Base-by-base conservation (phyloP, 2,329 filamentous ascomycete genomes). In the Clonostachys rhizophaga region DNA sequence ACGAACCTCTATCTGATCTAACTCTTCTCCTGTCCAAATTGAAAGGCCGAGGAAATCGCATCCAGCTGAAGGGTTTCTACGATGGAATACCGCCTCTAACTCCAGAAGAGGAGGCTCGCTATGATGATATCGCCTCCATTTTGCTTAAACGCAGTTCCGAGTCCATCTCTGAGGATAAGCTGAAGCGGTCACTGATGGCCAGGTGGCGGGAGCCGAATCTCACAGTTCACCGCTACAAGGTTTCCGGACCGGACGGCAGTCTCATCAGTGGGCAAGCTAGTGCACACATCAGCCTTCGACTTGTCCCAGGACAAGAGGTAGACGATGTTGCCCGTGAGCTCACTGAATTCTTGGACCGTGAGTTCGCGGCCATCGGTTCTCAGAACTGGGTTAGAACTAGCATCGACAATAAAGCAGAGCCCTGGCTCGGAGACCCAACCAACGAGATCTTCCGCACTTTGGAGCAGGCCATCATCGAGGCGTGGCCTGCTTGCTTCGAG, bases 151-250 rank as follows among this genome's bases (percentile, higher is more conserved):
- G 85, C 47, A 88, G 88, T 56, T 83, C 88, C 4, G 72, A 76
- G 18, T 67, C 69, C 16, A 70, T 74, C 0, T 74, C 79, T 2
- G 76, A 86, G 0, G 79, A 86, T 7, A 78, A 79, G n/a, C 80
- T 97, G 42, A 91, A 92, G 50, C 77, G 83, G 36, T 91, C 87
- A 3, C 76, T 99, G 6, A 95, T 96, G 87, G 88, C 91, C 11
- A 81, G 91, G 48, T 99, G 94, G 94, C 84, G 94, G 18, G 91
- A 97, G 60, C 91, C 94, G 0, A 96, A 95, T 44, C 73, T 99
- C 45, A 97, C 94, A 0, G 88, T 97, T 40, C 94, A 99, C 67
- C 81, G 89, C 8, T 91, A 97, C 65, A 90, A 95, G 58, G 91
- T 92, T 0, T 96, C 91, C 0, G 92, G 92, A 0, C 91, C 90